Base-by-base conservation (phyloP, 148 eudicot genomes). In the Rhododendron molle region DNA sequence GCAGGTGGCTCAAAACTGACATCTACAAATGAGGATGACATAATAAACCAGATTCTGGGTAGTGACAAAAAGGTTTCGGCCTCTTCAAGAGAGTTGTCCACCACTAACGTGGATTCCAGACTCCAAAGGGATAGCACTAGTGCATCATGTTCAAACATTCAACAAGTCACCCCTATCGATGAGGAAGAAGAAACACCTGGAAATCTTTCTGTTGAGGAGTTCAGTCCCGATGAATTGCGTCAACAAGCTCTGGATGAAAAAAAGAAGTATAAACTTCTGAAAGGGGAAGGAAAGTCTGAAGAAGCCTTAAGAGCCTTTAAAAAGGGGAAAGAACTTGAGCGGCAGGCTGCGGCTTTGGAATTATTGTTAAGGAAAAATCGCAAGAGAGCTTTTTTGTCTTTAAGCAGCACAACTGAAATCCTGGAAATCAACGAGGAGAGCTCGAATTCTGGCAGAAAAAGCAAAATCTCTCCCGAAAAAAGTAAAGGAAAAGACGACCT, bases 301-400 rank as follows among this genome's bases (percentile, higher is more conserved):
- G 99, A 96, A 89, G 99, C 99, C 76, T 85, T 96, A 56, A 94
- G 84, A 88, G 97, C 98, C 71, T 96, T 95, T 74, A 95, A 95
- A 89, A 93, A 91, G 88, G 92, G 94, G 36, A 94, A 92, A 89
- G 99, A 96, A 84, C 94, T 96, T 81, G 99, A 94, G 91, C 90
- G 98, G 83, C 98, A 94, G 88, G 98, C 98, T 87, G 95, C 87
- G 10, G 93, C 97, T 38, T 82, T 94, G 87, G 99, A 96, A 81
- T 76, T 96, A 44, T 90, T 89, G 67, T 84, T 92, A 67, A 93
- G 97, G 86, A 96, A 95, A 90, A 89, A 85, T 81, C 93, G 96
- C 74, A 94, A 85, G 84, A 93, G 86, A 88, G 93, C 94, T 85
- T 92, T 86, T 85, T 92, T 86, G 88, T 87, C 93, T 85, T 89